Base-by-base conservation (phyloP, 108 stramenopile species). In the Pseudonitzschia multiseries region DNA sequence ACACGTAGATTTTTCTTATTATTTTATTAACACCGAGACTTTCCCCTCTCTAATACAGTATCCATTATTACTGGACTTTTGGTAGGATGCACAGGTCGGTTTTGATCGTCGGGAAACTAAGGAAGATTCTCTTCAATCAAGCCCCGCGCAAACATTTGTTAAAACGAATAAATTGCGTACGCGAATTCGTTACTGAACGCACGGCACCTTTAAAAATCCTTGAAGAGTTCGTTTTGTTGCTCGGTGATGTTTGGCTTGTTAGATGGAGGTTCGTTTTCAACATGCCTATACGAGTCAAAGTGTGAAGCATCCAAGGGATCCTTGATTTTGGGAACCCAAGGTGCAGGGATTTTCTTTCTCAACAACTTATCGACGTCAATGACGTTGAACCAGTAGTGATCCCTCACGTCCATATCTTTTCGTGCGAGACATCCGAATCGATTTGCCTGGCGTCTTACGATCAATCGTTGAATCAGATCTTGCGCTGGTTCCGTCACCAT, bases 211-310 rank as follows among this genome's bases (percentile, higher is more conserved):
- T 88, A 94, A 54, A 94, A 94, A 36, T 89, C 89, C 67, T 80
- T 80, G 79, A 94, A 94, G 60, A 86, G 78, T 66, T 85, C 83
- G 68, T 94, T 89, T 72, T 94, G 91, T 69, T 76, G 64, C 22
- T 89, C 52, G 28, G 81, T 82, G 20, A 94, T 73, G 28, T 79
- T 79, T 24, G 91, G 89, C 72, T 90, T 90, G 71, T 87, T 89
- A 32, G 84, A 83, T 12, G 88, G 86, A 48, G 86, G 83, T 61
- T 94, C 91, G 63, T 94, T 94, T 78, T 98, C 98, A 36, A 97
- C 94, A 80, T 98, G 98, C 72, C 89, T 84, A 71, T 96, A 96
- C n/a, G 97, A 93, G 72, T 98, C 99, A 78, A 99, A 98, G 81
- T 98, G 93, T 15, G 93, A 93, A 5, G 97, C 93, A 78, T 99